Base-by-base conservation (phyloP, 768 basidiomycete species). In the Pleurotus salmoneostramineus region DNA sequence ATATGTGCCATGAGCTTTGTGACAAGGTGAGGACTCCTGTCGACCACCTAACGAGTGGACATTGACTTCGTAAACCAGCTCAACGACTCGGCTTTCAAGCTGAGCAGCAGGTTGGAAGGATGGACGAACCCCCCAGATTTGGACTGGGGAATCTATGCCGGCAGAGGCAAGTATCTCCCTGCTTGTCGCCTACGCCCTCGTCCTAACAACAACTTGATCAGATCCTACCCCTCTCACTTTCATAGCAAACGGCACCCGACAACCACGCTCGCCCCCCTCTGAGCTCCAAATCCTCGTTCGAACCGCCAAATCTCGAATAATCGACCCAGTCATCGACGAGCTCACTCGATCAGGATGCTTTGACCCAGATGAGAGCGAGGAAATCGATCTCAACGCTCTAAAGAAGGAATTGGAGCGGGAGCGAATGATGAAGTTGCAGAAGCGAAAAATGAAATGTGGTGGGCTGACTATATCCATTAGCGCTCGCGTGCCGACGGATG, bases 111-210 rank as follows among this genome's bases (percentile, higher is more conserved):
- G 50, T 66, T 69, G 0, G 79, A 81, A 56, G 76, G 77, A 35
- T 71, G 73, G 21, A 72, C 81, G 2, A 63, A 47, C 1, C 64
- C 82, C 4, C 82, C 83, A 3, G 66, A 77, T 34, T 73, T 91
- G 47, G 75, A 90, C 61, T 92, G 89, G 90, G 68, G 77, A 8
- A 64, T 80, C 1, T 90, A 84, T 65, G 73, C 77, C 7, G 73
- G 75, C 5, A 73, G 74, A 63, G 88, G 89, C 90, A 65, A 50
- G 74, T 67, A 37, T 56, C 27, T 36, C 37, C 21, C 46, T 57
- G 33, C 51, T 44, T 54, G 46, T 17, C 10, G 17, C 37, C 42
- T 44, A 12, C n/a, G 10, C 33, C 46, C 32, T 54, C n/a, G n/a
- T 33, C 37, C 6, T 27, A 34, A 42, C 49, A 43, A 56, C 55